Evolutionary conservation across 495 filamentous ascomycete genomes (phyloP), one percentile per base, ranked within the genome.

Genomic region (Podospora comata): DNA sequence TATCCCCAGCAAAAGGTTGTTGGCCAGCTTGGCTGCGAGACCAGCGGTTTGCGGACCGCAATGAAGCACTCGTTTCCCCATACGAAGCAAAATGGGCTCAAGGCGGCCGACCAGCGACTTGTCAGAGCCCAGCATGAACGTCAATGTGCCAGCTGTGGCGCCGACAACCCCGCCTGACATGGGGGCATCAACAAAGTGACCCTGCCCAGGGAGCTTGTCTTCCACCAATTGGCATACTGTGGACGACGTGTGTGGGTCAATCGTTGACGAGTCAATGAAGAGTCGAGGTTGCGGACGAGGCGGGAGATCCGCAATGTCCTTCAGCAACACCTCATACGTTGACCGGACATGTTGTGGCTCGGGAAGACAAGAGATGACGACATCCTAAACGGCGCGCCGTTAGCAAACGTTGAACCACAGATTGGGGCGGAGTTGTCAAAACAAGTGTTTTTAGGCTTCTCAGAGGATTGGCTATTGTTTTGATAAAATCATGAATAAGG

Each of bases 1-100:
- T 67, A 97, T 88, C 2, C 92, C 92, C 13, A 97, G 83, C 54
- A 97, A 87, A 75, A 97, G 97, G 74, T 97, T 97, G 78, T 97
- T 97, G 30, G 93, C 91, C 7, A 97, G 83, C 77, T 97, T 97
- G 13, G 88, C 92, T 2, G 90, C 88, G 0, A 97, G 83, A 2
- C 94, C 94, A 19, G 90, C 83, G 2, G 92, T 92, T 59, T 93
- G 92, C 0, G 83, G 82, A 0, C 94, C 94, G 68, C 93, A 89
- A 73, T 96, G 93, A 71, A 94, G 80, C 7, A 92, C 87, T 20
- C 88, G 89, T 71, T 89, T 88, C 18, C 94, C 94, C 93, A 97
- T 96, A 39, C 89, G 83, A 6, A 86, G 76, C 5, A 97, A 80
- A 15, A 93, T 82, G 0, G 83, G 80, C 53, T 85, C 86, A 9